A percentile compares a stretch with the other conserved stretches of the same genome.
Evolutionary conservation across 2,329 filamentous ascomycete genomes (phyloP).

Genomic region (Aspergillus pseudoglaucus): DNA sequence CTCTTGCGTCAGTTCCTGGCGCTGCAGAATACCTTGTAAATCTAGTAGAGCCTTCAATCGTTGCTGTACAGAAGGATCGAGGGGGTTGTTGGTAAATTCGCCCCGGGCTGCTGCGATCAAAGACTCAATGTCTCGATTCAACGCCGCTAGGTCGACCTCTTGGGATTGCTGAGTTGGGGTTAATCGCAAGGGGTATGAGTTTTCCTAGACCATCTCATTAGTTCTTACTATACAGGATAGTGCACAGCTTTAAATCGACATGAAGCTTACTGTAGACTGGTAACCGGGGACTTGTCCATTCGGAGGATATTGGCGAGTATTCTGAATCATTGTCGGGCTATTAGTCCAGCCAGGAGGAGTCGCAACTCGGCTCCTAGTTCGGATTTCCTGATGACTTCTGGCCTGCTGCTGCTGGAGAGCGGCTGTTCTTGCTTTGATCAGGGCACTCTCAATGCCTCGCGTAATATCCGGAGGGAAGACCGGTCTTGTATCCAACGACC

Average conservation of each 20-base stretch:
- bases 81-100: conserved; percentile 68
- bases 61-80: conserved; percentile 68
- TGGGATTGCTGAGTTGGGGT: conserved; percentile 28
- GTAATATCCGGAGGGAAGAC: conserved; percentile 86
- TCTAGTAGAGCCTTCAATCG: conserved; percentile 80
- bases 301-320: conserved; percentile 15
- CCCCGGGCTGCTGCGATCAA: conserved; percentile 67
- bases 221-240: neutral
- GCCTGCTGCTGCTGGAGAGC: conserved; percentile 43
- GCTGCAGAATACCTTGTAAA: conserved; percentile 72
- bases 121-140: conserved; percentile 76
- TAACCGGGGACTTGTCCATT: conserved; percentile 25
- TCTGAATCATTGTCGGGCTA: conserved; percentile 34
- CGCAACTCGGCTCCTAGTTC: conserved; percentile 45
- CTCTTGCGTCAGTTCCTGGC: conserved; percentile 68
- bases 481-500: conserved; percentile 83
- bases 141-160: conserved; percentile 55
- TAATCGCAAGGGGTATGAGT: conserved; percentile 8
- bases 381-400: conserved; percentile 51
- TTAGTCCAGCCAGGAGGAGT: conserved; percentile 59
- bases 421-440: conserved; percentile 72
- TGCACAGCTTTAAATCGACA: neutral
- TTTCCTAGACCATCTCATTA: conserved; percentile 4
- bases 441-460: conserved; percentile 83
- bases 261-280: conserved; percentile 14